phyloP scores from a whole-genome alignment of 495 filamentous ascomycete genomes.

The Astrocystis sublimbata region DNA sequence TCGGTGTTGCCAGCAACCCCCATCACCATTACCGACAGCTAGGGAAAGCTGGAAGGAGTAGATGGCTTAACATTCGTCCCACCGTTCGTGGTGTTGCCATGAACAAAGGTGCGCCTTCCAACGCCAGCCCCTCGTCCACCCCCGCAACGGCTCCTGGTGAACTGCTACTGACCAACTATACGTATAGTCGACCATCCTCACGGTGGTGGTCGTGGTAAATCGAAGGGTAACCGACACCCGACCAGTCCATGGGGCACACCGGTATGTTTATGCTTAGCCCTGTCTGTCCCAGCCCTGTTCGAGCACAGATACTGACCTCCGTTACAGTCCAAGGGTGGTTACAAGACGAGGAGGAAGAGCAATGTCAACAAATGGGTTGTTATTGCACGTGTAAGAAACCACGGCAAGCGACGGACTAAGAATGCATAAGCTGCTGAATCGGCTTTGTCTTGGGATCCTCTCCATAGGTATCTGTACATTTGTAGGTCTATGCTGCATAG shows the following conservation, averaged over 20 bases:
- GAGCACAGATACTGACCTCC: slow-evolving; percentile 34
- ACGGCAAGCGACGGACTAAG: slow-evolving; percentile 67
- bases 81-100: slow-evolving; percentile 96
- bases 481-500: slow-evolving; percentile 21
- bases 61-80: slow-evolving; percentile 91
- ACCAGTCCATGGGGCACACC: slow-evolving; percentile 95
- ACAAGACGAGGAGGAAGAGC: slow-evolving; percentile 79
- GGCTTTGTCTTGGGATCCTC: slow-evolving; percentile 21
- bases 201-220: slow-evolving; percentile 97
- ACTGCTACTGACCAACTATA: slow-evolving; percentile 28
- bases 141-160: no score
- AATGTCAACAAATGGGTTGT: slow-evolving; percentile 85
- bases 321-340: slow-evolving; percentile 84
- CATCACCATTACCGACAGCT: slow-evolving; percentile 86
- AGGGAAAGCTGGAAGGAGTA: slow-evolving; percentile 88
- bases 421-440: slow-evolving; percentile 27
- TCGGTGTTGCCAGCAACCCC: slow-evolving; percentile 90
- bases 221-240: slow-evolving; percentile 93
- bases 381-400: slow-evolving; percentile 69
- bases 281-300: not conserved
- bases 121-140: not conserved
- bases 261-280: slow-evolving; percentile 57
- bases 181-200: slow-evolving; percentile 82
- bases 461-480: slow-evolving; percentile 34
- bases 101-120: slow-evolving; percentile 71